Base-by-base conservation (phyloP, 768 basidiomycete species). In the Fomitopsis pulvina region DNA sequence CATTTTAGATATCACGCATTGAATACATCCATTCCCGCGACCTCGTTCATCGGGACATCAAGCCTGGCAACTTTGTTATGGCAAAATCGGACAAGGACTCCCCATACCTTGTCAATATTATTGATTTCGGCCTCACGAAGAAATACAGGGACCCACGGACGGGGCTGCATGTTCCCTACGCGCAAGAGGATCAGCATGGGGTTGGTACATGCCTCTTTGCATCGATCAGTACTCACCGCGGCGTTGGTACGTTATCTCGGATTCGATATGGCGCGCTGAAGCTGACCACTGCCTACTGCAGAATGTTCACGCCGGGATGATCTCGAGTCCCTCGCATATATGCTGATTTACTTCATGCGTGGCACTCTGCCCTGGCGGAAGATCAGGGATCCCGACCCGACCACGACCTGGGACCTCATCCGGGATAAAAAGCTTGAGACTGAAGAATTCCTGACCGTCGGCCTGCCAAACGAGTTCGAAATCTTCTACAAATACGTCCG, bases 51-150 rank as follows among this genome's bases (percentile, higher is more conserved):
- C 88, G 95, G 57, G 95, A 98, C 65, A 87, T 99, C 68, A 99
- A 98, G 67, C 95, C 95, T 30, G 95, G 95, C 60, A 98, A 99
- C 71, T 99, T 99, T 64, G 85, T 99, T 53, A 97, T 98, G 6
- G 52, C 55, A 6, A 58, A 51, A 91, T 90, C 92, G 55, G 81
- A 81, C 54, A 83, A 80, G 55, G 71, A 78, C 65, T 62, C 77
- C 0, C 76, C 77, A 58, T 55, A 52, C 40, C 69, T 83, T 60
- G 93, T 99, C 64, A 95, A 98, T 66, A 88, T 99, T 57, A 90
- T 90, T 58, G 87, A 90, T 70, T 90, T 90, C 67, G 87, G 87
- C 12, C 83, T 90, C 41, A 86, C 87, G 0, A 87, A 87, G 63
- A 85, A 84, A 57, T 90, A 77, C 61, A 78, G 84, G 20, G 85